Evolutionary conservation across 2,329 filamentous ascomycete species (phyloP).

Genomic region (Exophiala phaeomuriformis): DNA sequence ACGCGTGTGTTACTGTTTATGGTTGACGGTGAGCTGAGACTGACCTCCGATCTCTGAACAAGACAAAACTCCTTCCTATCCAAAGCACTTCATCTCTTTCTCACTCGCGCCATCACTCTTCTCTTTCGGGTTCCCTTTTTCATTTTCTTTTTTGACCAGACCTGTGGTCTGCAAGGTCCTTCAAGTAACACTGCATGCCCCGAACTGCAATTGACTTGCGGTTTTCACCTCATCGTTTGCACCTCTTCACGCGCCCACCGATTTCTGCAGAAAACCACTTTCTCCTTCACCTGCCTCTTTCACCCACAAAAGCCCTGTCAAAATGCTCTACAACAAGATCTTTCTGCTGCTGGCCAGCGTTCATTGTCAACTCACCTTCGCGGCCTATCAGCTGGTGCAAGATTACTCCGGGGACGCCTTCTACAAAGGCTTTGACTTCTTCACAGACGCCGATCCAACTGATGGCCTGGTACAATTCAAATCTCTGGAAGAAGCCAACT

Average conservation of each 20-base stretch:
- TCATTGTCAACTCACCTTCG: constrained; percentile 15
- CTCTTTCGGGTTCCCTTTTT: not conserved
- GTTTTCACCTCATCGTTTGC: not conserved
- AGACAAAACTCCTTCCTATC: not conserved
- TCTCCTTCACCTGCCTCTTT: not conserved
- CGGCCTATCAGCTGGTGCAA: constrained; percentile 36
- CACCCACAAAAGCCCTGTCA: not conserved
- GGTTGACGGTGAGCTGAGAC: not conserved
- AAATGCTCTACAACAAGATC: not conserved
- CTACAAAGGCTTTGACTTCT: constrained; percentile 46
- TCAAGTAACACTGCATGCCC: not conserved
- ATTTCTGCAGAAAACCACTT: not conserved
- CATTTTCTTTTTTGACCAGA: not conserved
- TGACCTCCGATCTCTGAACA: not conserved
- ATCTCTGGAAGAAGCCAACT: constrained; percentile 35
- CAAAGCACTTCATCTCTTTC: not conserved
- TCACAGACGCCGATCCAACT: constrained; percentile 42
- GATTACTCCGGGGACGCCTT: constrained; percentile 42
- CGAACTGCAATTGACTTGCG: not conserved
- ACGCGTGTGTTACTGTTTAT: not conserved
- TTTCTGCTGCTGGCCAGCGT: constrained; percentile 23
- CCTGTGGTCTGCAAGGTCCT: not conserved
- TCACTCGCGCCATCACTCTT: not conserved
- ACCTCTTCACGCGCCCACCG: not conserved
- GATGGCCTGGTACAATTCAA: constrained; percentile 47